Base-by-base conservation (phyloP, 2,329 filamentous ascomycete genomes). In the Periconia digitata region DNA sequence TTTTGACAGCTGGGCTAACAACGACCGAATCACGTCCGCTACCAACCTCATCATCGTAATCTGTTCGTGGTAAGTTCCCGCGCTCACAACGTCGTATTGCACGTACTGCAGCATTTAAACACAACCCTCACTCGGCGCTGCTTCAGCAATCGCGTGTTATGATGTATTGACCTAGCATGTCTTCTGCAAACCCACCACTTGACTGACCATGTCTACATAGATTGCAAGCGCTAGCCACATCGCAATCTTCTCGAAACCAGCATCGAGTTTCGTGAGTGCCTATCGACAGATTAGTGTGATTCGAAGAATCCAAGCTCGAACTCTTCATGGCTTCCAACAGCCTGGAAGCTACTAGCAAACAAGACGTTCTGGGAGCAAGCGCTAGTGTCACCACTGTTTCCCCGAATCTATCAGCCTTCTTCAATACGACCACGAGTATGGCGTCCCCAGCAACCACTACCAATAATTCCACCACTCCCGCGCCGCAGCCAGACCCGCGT, bases 371-470 rank as follows among this genome's bases (percentile, higher is more conserved):
- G 12, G 5, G n/a, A 27, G 24, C n/a, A 5, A 10, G 4, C 27
- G 27, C 27, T 15, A 32, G 4, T 12, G 5, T 15, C 27, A 32
- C 24, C n/a, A n/a, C n/a, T n/a, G 24, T 10, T 5, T 12, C 27
- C 4, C 27, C 27, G n/a, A 32, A 4, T 32, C n/a, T 15, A 3
- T 6, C 10, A 10, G 10, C 4, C 10, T n/a, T n/a, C n/a, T n/a
- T n/a, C 20, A n/a, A 15, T 23, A 41, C 46, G 20, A 24, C 4
- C 18, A 35, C 20, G n/a, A 43, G 21, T 27, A 55, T 55, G 43
- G 12, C 47, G 21, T 45, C n/a, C 45, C 22, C 17, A 20, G 39
- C 39, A 23, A 23, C 35, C 35, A 47, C 16, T 34, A 47, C 34
- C 46, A 38, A 17, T 21, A 37, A n/a, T 6, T 4, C 22, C n/a